These are phyloP conservation scores for Fagopyrum homotropicum DNA, from an alignment of 148 eudicot genomes.

Conservation along the genomic window DNA sequence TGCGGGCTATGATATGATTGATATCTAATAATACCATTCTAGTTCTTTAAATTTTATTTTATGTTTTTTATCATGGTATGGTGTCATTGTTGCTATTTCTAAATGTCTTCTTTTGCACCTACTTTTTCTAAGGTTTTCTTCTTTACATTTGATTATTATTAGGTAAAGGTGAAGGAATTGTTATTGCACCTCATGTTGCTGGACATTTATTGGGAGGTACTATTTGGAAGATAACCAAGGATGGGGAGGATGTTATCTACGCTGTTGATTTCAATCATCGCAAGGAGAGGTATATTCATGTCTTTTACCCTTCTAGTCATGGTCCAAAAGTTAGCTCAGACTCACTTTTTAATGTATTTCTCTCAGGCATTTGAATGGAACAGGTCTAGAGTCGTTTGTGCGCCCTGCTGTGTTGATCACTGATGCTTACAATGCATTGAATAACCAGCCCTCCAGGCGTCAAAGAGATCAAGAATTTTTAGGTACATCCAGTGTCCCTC, in stretches of 20 bases:
- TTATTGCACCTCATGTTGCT: constrained; percentile 93
- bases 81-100: not conserved
- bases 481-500: constrained; percentile 30
- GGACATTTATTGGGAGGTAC: constrained; percentile 97
- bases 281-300: constrained; percentile 62
- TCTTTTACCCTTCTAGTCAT: not conserved
- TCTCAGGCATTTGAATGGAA: constrained; percentile 90
- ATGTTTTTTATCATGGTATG: not conserved
- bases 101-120: not conserved
- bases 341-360: constrained; percentile 21
- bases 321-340: not conserved
- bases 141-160: constrained; percentile 13
- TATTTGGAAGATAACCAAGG: constrained; percentile 90
- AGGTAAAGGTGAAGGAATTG: constrained; percentile 99
- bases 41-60: too few relatives aligned
- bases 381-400: constrained; percentile 84
- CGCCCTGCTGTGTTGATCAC: constrained; percentile 97
- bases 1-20: not conserved
- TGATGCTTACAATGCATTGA: constrained; percentile 93
- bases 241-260: constrained; percentile 93
- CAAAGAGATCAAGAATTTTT: constrained; percentile 92
- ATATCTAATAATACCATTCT: too few relatives aligned
- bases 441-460: constrained; percentile 81
- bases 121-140: not conserved
- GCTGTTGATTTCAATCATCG: constrained; percentile 99